Evolutionary conservation across 2,329 filamentous ascomycete genomes (phyloP).

Genomic region (Helicocarpus griseus): DNA sequence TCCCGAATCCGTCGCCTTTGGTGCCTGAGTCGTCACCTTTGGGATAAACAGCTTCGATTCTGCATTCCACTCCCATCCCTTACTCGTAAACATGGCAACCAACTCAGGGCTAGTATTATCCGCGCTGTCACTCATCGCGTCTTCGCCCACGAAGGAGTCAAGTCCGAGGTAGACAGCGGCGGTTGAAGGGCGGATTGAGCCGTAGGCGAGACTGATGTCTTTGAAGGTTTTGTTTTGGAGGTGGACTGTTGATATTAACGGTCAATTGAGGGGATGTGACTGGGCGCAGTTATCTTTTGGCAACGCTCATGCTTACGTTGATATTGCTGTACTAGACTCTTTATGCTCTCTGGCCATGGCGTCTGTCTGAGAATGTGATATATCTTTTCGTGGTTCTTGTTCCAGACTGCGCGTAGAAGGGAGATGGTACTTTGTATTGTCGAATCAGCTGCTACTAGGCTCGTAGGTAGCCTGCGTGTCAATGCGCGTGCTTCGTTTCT

Average conservation of each 20-base stretch:
- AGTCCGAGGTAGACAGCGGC: conserved; percentile 30
- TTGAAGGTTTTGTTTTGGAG: conserved; percentile 31
- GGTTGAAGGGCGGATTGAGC: conserved; percentile 27
- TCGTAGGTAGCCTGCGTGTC: conserved; percentile 26
- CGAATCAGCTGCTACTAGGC: conserved; percentile 20
- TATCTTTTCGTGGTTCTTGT: conserved; percentile 26
- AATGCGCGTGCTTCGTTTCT: conserved; percentile 33
- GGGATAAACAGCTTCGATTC: conserved; percentile 26
- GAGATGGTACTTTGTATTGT: conserved; percentile 27
- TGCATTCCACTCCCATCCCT: conserved; percentile 31
- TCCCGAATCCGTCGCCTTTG: conserved; percentile 9
- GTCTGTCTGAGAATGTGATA: conserved; percentile 25
- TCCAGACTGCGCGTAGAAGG: conserved; percentile 30
- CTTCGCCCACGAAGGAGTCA: conserved; percentile 14
- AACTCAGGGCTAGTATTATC: conserved; percentile 20
- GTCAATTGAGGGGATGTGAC: not conserved
- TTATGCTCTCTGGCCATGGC: conserved; percentile 25
- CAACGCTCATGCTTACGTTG: conserved; percentile 25
- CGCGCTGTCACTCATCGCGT: conserved; percentile 12
- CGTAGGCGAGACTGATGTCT: conserved; percentile 30
- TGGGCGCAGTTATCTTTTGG: too few relatives aligned
- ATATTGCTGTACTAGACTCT: conserved; percentile 25
- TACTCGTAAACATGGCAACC: conserved; percentile 24
- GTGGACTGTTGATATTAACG: conserved; percentile 17
- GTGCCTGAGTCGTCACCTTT: conserved; percentile 18